These are phyloP conservation scores for Ceratobasidium sp. DNA, from an alignment of 1,284 basidiomycete genomes.

Conservation along the genomic window DNA sequence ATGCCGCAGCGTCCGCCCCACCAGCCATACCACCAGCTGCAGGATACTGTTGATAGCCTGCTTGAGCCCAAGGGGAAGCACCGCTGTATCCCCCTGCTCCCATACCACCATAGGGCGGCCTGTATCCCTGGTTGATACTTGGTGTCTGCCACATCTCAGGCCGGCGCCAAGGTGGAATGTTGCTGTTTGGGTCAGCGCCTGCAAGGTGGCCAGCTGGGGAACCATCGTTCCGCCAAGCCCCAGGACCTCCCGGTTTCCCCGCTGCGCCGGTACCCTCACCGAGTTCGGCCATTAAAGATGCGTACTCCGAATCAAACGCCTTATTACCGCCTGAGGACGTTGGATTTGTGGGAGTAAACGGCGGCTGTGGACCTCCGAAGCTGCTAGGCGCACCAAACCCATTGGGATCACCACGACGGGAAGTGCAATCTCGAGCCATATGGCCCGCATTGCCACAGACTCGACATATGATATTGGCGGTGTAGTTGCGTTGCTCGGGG, in stretches of 20 bases:
- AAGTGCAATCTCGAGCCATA: constrained; percentile 94
- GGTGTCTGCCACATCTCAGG: constrained; percentile 71
- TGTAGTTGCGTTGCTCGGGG: constrained; percentile 94
- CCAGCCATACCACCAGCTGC: constrained; percentile 25
- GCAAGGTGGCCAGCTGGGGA: constrained; percentile 64
- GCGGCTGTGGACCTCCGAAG: constrained; percentile 47
- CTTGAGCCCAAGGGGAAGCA: constrained; percentile 27
- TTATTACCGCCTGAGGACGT: constrained; percentile 55
- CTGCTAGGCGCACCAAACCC: constrained; percentile 53
- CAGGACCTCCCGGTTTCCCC: constrained; percentile 41
- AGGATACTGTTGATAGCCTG: constrained; percentile 38
- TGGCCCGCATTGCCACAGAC: constrained; percentile 94
- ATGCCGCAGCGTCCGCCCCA: constrained; percentile 55
- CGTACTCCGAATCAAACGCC: constrained; percentile 96
- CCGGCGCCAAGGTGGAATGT: constrained; percentile 84
- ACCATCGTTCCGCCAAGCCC: constrained; percentile 47
- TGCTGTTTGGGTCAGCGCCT: constrained; percentile 79
- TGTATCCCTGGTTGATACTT: constrained; percentile 37
- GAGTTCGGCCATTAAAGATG: constrained; percentile 96
- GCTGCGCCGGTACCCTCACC: constrained; percentile 71
- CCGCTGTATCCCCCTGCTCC: constrained; percentile 29
- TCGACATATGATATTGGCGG: constrained; percentile 96
- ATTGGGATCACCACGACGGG: constrained; percentile 77
- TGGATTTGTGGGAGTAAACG: constrained; percentile 51
- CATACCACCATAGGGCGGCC: constrained; percentile 33